These are phyloP conservation scores for Fusarium irregulare DNA, from an alignment of 2,329 filamentous ascomycete species.

Conservation along the genomic window DNA sequence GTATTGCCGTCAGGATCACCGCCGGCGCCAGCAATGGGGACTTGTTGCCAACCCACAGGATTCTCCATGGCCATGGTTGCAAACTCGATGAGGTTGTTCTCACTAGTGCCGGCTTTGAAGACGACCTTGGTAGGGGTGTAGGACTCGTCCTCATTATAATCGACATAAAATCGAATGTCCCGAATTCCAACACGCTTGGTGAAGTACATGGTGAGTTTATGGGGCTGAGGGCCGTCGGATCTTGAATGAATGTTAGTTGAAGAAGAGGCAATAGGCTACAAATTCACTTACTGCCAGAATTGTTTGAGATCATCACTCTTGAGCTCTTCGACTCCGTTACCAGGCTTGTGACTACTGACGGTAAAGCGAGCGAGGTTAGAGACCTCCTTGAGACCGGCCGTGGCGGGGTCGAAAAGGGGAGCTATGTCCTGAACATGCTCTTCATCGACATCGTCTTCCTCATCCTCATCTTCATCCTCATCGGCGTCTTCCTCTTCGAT, in stretches of 20 bases:
- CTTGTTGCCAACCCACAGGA: conserved; percentile 91
- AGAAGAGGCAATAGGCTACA: background rate
- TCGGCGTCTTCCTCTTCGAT: conserved; percentile 51
- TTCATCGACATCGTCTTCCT: conserved; percentile 31
- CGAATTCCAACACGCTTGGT: conserved; percentile 84
- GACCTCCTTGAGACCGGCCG: conserved; percentile 79
- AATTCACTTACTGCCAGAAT: conserved; percentile 79
- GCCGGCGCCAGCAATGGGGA: conserved; percentile 69
- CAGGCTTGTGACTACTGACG: conserved; percentile 83
- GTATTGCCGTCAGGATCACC: conserved; percentile 75
- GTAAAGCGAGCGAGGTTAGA: conserved; percentile 86
- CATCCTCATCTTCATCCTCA: conserved; percentile 33
- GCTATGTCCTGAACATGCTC: conserved; percentile 45
- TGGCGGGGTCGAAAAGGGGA: conserved; percentile 63
- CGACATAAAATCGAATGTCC: conserved; percentile 84
- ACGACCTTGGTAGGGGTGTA: conserved; percentile 96
- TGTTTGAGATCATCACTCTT: conserved; percentile 77
- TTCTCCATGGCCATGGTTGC: conserved; percentile 80
- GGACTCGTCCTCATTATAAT: conserved; percentile 92
- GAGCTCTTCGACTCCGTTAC: conserved; percentile 81
- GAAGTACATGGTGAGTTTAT: conserved; percentile 86
- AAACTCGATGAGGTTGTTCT: conserved; percentile 92
- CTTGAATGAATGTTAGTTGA: conserved; percentile 51
- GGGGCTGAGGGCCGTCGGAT: conserved; percentile 86
- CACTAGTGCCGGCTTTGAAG: conserved; percentile 88